These are phyloP conservation scores for Neurospora sp. DNA, from an alignment of 495 filamentous ascomycete genomes.

Conservation along the genomic window DNA sequence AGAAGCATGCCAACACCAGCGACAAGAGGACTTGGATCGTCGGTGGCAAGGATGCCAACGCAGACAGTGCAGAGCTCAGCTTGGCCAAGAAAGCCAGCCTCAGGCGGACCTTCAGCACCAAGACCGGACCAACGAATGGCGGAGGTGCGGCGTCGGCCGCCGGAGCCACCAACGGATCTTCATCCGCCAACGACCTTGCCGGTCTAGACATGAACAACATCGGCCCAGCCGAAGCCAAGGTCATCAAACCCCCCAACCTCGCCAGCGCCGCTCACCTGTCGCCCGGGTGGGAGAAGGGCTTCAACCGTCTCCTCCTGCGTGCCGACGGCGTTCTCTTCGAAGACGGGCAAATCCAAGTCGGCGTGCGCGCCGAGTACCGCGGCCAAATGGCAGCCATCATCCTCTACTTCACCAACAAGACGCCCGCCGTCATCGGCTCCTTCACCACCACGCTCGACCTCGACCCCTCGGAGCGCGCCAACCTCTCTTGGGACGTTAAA, in stretches of 20 bases:
- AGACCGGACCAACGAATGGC: constrained; percentile 41
- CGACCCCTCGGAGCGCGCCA: constrained; percentile 56
- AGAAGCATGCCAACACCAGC: constrained; percentile 80
- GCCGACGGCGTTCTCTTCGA: constrained; percentile 87
- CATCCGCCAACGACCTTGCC: constrained; percentile 52
- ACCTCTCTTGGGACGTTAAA: constrained; percentile 74
- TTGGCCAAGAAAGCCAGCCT: constrained; percentile 74
- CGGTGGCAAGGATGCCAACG: constrained; percentile 85
- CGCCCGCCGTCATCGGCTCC: constrained; percentile 66
- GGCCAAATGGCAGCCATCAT: constrained; percentile 90
- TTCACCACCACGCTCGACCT: constrained; percentile 89
- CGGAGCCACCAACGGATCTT: constrained; percentile 42
- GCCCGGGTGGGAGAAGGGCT: constrained; percentile 90
- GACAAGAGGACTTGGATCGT: constrained; percentile 96
- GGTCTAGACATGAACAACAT: constrained; percentile 67
- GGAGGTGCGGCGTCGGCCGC: constrained; percentile 50
- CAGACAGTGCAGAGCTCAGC: constrained; percentile 66
- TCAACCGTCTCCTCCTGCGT: constrained; percentile 68
- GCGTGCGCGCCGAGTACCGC: constrained; percentile 87
- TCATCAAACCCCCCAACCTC: constrained; percentile 62
- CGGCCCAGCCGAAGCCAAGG: constrained; percentile 44
- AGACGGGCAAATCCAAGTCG: constrained; percentile 88
- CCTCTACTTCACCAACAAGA: constrained; percentile 91
- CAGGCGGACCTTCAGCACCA: constrained; percentile 70
- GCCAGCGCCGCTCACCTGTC: constrained; percentile 87